Evolutionary conservation across 768 basidiomycete species (phyloP), one percentile per base, ranked within the genome.

Genomic region (Serendipita sp.): DNA sequence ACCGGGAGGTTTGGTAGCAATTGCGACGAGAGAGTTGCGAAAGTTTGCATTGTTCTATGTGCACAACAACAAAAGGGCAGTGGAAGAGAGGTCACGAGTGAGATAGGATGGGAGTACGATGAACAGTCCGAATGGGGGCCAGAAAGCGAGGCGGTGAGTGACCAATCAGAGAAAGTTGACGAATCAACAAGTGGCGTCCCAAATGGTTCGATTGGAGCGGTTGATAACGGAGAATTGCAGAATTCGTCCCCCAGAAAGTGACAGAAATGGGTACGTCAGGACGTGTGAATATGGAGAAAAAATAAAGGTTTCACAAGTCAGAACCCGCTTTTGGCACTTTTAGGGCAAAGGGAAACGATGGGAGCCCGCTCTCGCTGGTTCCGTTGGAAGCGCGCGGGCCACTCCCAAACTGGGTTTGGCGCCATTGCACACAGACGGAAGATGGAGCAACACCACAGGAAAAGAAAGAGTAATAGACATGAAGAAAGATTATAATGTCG

Each of bases 41-140:
- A 58, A 58, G 30, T 31, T 58, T 22, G 53, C 53, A 58, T 58
- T 58, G 31, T 58, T 58, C 53, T 58, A 51, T 26, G 30, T 30
- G 1, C 30, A 31, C 24, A 28, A 58, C 13, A 58, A n/a, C n/a
- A n/a, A n/a, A 50, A 28, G 45, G 20, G 45, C 45, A 50, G 38
- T 38, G 38, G 38, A n/a, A n/a, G 38, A 38, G 38, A 38, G 38
- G 38, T 38, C 38, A 38, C 38, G 38, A 28, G 45, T 28, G 45
- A 48, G 45, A 48, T 28, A n/a, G 20, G 45, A 48, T n/a, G 45
- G 45, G 45, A 48, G 45, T 48, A 20, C 26, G 45, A 48, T 48
- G 45, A 5, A 7, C 20, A 48, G 7, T n/a, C 5, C 7, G n/a
- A 38, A 1, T 7, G 38, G 20, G 45, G 26, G n/a, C 26, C 45